Conservation (phyloP, 345 rosid species). For the Eucalyptus globulus region DNA sequence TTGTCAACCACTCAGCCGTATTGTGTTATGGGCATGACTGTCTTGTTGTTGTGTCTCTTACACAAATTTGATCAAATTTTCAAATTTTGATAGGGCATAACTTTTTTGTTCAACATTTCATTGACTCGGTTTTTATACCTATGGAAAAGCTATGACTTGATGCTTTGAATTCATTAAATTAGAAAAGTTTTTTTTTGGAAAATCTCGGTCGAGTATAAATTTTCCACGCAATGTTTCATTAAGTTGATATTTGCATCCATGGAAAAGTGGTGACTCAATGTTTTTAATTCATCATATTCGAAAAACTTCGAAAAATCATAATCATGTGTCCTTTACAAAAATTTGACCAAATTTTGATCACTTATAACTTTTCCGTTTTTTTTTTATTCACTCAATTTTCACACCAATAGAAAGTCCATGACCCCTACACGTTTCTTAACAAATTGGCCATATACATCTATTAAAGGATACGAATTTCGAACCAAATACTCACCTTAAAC, state of each 20-base stretch:
- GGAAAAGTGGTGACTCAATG: background rate
- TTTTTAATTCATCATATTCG: background rate
- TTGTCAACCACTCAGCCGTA: background rate
- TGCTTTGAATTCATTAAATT: background rate
- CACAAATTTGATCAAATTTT: background rate
- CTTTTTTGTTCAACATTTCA: background rate
- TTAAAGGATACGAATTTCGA: no score
- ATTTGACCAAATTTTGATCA: rapidly evolving
- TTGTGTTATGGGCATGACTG: background rate
- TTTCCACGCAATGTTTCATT: background rate
- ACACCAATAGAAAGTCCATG: background rate
- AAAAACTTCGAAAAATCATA: no score
- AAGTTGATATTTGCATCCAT: background rate
- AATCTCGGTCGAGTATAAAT: background rate
- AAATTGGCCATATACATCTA: background rate
- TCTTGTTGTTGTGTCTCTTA: background rate
- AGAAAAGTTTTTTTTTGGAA: no score
- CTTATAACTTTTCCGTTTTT: rapidly evolving
- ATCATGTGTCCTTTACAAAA: background rate
- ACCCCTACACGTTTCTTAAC: background rate
- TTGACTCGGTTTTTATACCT: background rate
- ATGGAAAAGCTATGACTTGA: background rate
- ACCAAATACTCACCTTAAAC: background rate
- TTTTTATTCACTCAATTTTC: no score
- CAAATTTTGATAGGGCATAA: rapidly evolving